Conservation (phyloP, 371 early-diverging fungal genomes). For the Saksenaea oblongispora region DNA sequence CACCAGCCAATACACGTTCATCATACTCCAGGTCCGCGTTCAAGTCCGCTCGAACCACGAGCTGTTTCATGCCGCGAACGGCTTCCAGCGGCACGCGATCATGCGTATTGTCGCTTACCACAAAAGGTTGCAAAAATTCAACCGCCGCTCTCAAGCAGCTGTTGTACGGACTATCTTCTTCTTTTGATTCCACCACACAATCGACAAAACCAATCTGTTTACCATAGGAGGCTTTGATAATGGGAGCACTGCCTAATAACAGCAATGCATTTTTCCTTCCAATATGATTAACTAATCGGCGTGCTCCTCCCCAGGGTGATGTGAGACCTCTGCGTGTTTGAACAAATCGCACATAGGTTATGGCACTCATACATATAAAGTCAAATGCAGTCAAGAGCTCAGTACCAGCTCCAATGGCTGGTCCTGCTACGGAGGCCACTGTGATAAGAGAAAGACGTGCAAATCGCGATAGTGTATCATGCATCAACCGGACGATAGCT, state of each 20-base stretch:
- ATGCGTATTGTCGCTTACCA: constrained; percentile 10
- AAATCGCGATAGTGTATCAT: constrained; percentile 57
- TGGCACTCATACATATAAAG: constrained; percentile 52
- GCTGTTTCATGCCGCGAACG: constrained; percentile 50
- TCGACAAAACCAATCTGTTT: constrained; percentile 45
- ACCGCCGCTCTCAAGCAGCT: constrained; percentile 27
- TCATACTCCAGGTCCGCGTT: constrained; percentile 33
- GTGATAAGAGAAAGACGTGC: constrained; percentile 60
- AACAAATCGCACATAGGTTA: constrained; percentile 55
- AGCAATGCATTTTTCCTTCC: constrained; percentile 54
- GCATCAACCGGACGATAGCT: constrained; percentile 62
- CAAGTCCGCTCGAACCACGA: constrained; percentile 28
- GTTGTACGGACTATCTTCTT: constrained; percentile 4
- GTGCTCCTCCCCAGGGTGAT: constrained; percentile 66
- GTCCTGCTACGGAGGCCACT: constrained; percentile 65
- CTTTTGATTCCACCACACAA: constrained; percentile 19
- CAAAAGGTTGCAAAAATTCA: constrained; percentile 23
- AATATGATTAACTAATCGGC: constrained; percentile 52
- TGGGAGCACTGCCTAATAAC: constrained; percentile 49
- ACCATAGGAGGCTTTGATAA: constrained; percentile 35
- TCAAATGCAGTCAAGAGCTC: constrained; percentile 71
- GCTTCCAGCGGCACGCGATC: constrained; percentile 34
- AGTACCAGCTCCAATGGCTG: constrained; percentile 76
- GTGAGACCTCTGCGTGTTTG: constrained; percentile 69
- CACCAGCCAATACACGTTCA: constrained; percentile 27